Evolutionary conservation across 2,329 filamentous ascomycete species (phyloP).

Genomic region (Aspergillus fumigatiaffinis): DNA sequence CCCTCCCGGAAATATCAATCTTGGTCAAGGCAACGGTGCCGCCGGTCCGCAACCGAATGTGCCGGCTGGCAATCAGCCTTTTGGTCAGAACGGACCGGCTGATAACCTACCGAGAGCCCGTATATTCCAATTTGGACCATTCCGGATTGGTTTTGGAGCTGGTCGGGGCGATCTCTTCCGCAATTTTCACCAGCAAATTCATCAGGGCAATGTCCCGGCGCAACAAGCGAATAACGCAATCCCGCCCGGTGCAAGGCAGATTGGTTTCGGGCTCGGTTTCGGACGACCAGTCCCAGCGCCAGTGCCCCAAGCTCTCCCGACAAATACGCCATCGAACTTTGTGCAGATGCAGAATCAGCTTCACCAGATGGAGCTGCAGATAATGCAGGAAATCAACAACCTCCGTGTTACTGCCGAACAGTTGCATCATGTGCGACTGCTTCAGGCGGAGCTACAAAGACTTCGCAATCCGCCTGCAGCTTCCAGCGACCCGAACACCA

Average conservation of each 20-base stretch:
- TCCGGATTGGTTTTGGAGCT: slow-evolving; percentile 66
- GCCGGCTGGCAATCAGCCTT: slow-evolving; percentile 35
- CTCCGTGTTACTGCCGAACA: slow-evolving; percentile 65
- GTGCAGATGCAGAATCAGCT: slow-evolving; percentile 56
- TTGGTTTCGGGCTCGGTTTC: slow-evolving; percentile 42
- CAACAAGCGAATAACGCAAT: slow-evolving; percentile 32
- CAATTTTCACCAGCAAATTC: slow-evolving; percentile 62
- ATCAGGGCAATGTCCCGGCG: slow-evolving; percentile 45
- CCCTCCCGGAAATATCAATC: slow-evolving; percentile 24
- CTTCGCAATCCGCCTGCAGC: slow-evolving; percentile 52
- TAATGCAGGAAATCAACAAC: slow-evolving; percentile 62
- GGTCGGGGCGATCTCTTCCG: slow-evolving; percentile 59
- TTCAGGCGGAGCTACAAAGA: slow-evolving; percentile 65
- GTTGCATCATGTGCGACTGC: slow-evolving; percentile 61
- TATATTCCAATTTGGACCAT: slow-evolving; percentile 69
- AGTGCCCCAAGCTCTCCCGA: slow-evolving; percentile 12
- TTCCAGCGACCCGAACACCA: slow-evolving; percentile 6
- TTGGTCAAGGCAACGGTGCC: slow-evolving; percentile 23
- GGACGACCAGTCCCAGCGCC: slow-evolving; percentile 28
- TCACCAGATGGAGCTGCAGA: slow-evolving; percentile 62
- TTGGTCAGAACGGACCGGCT: slow-evolving; percentile 36
- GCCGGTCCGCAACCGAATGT: slow-evolving; percentile 26
- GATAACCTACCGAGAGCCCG: slow-evolving; percentile 49
- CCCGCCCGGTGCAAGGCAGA: slow-evolving; percentile 32
- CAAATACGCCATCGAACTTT: slow-evolving; percentile 16